A percentile compares a stretch with the other conserved stretches of the same genome.
Conservation (phyloP, 331 rosid genomes). For the Erythrophleum ivorense region DNA sequence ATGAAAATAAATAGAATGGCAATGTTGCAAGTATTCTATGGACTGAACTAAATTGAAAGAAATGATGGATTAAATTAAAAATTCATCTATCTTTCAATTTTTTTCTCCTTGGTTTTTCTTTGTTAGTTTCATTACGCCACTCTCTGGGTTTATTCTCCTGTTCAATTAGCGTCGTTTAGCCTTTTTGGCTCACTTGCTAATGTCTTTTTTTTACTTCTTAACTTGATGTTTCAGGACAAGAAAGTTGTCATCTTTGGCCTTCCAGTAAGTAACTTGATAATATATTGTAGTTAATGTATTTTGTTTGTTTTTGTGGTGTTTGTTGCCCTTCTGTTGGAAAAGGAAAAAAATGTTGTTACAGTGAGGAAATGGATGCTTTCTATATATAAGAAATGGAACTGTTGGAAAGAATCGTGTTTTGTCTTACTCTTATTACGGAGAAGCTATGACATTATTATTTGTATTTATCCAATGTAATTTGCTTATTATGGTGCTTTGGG, state of each 20-base stretch:
- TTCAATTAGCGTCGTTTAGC: neutral
- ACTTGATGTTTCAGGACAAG: constrained; percentile 65
- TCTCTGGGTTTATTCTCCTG: neutral
- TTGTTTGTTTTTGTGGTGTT: neutral
- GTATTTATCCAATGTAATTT: neutral
- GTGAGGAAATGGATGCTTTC: neutral
- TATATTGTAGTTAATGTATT: neutral
- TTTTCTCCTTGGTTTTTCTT: neutral
- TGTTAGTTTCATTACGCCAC: neutral
- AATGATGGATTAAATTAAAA: neutral
- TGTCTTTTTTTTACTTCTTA: neutral
- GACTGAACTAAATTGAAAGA: neutral
- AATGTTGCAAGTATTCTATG: neutral
- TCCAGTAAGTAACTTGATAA: constrained; percentile 67
- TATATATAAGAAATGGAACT: constrained; percentile 21
- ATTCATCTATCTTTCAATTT: neutral
- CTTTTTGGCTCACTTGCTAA: constrained; percentile 25
- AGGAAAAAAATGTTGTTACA: neutral
- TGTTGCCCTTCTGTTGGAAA: neutral
- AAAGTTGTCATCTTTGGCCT: constrained; percentile 94
- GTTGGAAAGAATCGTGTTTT: constrained; percentile 10
- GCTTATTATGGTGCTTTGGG: constrained; percentile 25
- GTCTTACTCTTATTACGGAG: neutral
- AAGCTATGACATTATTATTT: neutral
- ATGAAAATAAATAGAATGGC: neutral